Conservation (phyloP, 768 basidiomycete genomes). For the Paxillus rubicundulus region DNA sequence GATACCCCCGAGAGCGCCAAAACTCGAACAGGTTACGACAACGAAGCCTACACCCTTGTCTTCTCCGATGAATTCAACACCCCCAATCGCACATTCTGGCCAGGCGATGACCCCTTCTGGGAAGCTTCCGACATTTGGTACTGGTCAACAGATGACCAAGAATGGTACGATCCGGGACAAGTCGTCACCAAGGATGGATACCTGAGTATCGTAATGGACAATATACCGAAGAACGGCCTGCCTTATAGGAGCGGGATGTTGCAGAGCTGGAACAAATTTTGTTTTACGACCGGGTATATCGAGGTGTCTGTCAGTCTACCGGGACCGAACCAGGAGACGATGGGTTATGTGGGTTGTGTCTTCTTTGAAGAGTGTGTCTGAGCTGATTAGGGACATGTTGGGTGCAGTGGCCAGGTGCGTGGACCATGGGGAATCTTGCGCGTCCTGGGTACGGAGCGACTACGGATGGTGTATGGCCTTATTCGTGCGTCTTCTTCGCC, state of each 20-base stretch:
- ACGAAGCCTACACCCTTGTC: slow-evolving; percentile 60
- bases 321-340: slow-evolving; percentile 51
- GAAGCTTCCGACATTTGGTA: slow-evolving; percentile 76
- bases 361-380: background rate
- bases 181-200: slow-evolving; percentile 64
- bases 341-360: slow-evolving; percentile 40
- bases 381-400: background rate
- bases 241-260: slow-evolving; percentile 75
- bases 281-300: slow-evolving; percentile 73
- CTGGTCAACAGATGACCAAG: slow-evolving; percentile 62
- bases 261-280: slow-evolving; percentile 90
- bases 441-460: slow-evolving; percentile 78
- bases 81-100: slow-evolving; percentile 50
- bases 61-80: slow-evolving; percentile 66
- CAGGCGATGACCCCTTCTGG: slow-evolving; percentile 68
- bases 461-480: slow-evolving; percentile 83
- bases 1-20: slow-evolving; percentile 62
- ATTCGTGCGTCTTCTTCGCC: slow-evolving; percentile 47
- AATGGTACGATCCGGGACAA: slow-evolving; percentile 74
- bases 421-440: slow-evolving; percentile 89
- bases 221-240: slow-evolving; percentile 50
- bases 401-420: slow-evolving; percentile 75
- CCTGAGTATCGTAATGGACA: slow-evolving; percentile 69
- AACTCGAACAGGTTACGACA: slow-evolving; percentile 70
- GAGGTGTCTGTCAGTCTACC: slow-evolving; percentile 64